phyloP scores from a whole-genome alignment of 768 basidiomycete genomes.

The Mycena vitilis region DNA sequence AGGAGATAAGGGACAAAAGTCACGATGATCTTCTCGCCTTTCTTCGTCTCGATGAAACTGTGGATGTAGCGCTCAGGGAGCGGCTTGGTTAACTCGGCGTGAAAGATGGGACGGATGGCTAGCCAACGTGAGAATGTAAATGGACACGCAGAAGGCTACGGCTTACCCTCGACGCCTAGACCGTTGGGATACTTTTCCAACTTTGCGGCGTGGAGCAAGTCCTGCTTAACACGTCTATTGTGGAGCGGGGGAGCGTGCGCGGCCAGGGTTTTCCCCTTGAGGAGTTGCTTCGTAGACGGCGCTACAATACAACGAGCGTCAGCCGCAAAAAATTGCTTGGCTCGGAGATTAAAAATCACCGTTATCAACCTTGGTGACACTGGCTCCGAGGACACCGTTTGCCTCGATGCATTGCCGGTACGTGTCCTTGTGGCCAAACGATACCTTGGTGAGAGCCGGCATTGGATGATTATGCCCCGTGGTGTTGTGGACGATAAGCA shows the following conservation, averaged over 20 bases:
- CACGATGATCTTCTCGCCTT: constrained; percentile 17
- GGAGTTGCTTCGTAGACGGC: background rate
- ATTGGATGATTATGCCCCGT: constrained; percentile 21
- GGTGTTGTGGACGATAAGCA: constrained; percentile 7
- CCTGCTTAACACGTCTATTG: constrained; percentile 5
- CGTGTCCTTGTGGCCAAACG: background rate
- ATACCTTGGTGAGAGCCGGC: constrained; percentile 9
- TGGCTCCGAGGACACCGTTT: constrained; percentile 5
- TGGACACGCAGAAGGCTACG: too few relatives aligned
- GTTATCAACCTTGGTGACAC: background rate
- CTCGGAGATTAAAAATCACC: background rate
- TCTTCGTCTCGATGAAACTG: background rate
- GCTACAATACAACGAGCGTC: background rate
- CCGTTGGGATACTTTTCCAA: background rate
- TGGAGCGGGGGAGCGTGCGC: constrained; percentile 2
- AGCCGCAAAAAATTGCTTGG: background rate
- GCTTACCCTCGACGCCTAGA: background rate
- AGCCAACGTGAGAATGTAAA: background rate
- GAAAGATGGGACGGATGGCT: background rate
- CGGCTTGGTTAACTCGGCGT: constrained; percentile 1
- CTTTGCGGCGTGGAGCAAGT: background rate
- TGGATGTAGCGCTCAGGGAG: constrained; percentile 22
- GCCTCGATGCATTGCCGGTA: constrained; percentile 2
- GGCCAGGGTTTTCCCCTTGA: background rate
- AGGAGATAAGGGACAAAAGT: constrained; percentile 15